Percentiles rank a stretch among this genome's conserved stretches.
Evolutionary conservation across 148 eudicot species (phyloP).

Genomic region (Mesembryanthemum crystallinum): DNA sequence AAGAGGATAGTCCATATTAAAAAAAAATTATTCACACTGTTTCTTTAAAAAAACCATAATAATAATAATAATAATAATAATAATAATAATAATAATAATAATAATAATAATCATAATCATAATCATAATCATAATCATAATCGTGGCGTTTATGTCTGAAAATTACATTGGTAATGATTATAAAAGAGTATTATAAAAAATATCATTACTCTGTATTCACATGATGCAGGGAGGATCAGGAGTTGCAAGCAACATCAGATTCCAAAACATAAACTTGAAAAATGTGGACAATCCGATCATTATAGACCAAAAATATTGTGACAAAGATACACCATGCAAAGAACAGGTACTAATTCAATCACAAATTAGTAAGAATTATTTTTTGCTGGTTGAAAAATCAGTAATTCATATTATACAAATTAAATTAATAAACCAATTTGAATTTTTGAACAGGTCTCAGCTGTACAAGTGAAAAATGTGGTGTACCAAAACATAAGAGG

Average conservation of each 20-base stretch:
- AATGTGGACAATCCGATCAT: conserved; percentile 69
- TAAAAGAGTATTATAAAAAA: neutral
- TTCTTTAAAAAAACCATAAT: too few species aligned
- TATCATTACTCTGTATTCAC: neutral
- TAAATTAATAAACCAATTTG: neutral
- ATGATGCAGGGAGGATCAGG: conserved; percentile 69
- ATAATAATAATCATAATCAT: too few species aligned
- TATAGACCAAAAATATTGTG: conserved; percentile 75
- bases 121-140: too few species aligned
- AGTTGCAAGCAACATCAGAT: conserved; percentile 59
- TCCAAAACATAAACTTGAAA: conserved; percentile 45
- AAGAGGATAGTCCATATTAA: too few species aligned
- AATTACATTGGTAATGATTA: too few species aligned
- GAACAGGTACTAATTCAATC: conserved; percentile 38
- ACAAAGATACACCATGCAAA: conserved; percentile 49
- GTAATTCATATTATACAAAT: neutral
- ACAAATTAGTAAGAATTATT: neutral
- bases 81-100: too few species aligned
- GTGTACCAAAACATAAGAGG: conserved; percentile 61
- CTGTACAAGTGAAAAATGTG: conserved; percentile 60
- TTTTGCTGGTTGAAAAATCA: too few species aligned
- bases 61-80: too few species aligned
- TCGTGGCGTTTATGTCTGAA: too few species aligned
- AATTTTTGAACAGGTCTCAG: conserved; percentile 36
- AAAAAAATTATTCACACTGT: too few species aligned